phyloP scores from a whole-genome alignment of 768 basidiomycete genomes.

The Cystofilobasidium macerans region DNA sequence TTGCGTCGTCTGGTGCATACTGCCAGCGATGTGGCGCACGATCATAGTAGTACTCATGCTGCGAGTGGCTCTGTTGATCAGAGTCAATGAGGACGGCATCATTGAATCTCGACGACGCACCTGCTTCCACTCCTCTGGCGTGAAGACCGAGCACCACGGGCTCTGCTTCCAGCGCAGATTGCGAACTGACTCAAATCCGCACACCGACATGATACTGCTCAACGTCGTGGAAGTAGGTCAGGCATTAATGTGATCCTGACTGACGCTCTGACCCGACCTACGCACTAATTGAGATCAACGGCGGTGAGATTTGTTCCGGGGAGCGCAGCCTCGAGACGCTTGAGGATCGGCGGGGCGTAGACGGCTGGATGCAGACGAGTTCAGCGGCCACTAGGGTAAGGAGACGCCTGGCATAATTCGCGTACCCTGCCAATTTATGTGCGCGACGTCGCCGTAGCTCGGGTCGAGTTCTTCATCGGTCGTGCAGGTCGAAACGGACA shows the following conservation, averaged over 20 bases:
- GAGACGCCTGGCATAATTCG: background rate
- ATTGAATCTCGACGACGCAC: slow-evolving; percentile 19
- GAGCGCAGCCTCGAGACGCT: slow-evolving; percentile 50
- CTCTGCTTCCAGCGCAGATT: slow-evolving; percentile 64
- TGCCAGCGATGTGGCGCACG: slow-evolving; percentile 26
- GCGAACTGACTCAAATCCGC: slow-evolving; percentile 51
- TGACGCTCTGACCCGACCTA: background rate
- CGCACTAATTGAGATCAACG: slow-evolving; percentile 41
- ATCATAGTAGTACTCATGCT: slow-evolving; percentile 22
- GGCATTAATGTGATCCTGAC: background rate
- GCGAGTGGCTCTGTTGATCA: too few species aligned
- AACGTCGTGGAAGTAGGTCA: too few species aligned
- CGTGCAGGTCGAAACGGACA: slow-evolving; percentile 16
- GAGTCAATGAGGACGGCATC: too few species aligned
- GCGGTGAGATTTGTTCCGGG: slow-evolving; percentile 53
- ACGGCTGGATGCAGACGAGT: slow-evolving; percentile 31
- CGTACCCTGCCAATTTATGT: slow-evolving; percentile 5
- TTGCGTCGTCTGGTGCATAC: slow-evolving; percentile 39
- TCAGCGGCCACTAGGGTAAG: background rate
- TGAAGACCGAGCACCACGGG: slow-evolving; percentile 81
- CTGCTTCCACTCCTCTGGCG: slow-evolving; percentile 74
- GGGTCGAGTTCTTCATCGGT: slow-evolving; percentile 56
- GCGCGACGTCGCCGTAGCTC: slow-evolving; percentile 44
- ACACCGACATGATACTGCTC: slow-evolving; percentile 5
- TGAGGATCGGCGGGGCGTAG: slow-evolving; percentile 50